These are phyloP conservation scores for Phytophthora tentaculata DNA, from an alignment of 352 stramenopile species.

Conservation along the genomic window DNA sequence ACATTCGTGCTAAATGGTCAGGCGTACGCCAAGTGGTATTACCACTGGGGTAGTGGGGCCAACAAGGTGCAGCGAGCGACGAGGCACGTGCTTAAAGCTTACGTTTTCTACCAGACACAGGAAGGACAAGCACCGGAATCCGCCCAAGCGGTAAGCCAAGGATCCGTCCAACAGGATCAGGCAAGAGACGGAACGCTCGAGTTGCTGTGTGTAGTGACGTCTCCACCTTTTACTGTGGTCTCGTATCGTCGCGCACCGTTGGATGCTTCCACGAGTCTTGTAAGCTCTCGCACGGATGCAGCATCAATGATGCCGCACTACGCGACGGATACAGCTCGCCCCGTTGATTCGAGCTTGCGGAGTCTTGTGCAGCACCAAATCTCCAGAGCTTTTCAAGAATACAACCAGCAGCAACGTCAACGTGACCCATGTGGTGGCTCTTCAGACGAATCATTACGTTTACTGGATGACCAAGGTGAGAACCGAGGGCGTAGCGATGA, in stretches of 20 bases:
- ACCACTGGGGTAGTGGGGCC: conserved; percentile 66
- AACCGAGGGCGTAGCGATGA: not conserved
- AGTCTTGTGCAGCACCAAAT: conserved; percentile 47
- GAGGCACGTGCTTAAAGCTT: conserved; percentile 61
- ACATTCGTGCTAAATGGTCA: conserved; percentile 57
- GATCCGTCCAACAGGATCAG: not conserved
- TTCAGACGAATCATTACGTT: not conserved
- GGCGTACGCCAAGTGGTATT: conserved; percentile 61
- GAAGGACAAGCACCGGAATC: not conserved
- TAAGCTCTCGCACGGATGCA: conserved; percentile 1
- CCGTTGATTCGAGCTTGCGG: conserved; percentile 27
- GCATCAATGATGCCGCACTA: conserved; percentile 28
- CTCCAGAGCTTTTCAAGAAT: conserved; percentile 46
- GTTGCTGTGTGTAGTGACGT: conserved; percentile 44
- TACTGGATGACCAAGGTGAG: conserved; percentile 9
- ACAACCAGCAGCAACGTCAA: conserved; percentile 25
- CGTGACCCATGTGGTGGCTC: not conserved
- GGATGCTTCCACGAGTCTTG: conserved; percentile 8
- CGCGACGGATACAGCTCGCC: conserved; percentile 20
- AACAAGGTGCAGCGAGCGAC: conserved; percentile 66
- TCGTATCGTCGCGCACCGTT: conserved; percentile 46
- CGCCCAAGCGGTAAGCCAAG: conserved; percentile 1
- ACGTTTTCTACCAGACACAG: conserved; percentile 47
- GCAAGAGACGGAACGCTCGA: conserved; percentile 19
- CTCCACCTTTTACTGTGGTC: conserved; percentile 49